These are phyloP conservation scores for Takashimella tepidaria DNA, from an alignment of 1,284 basidiomycete species.

Conservation along the genomic window DNA sequence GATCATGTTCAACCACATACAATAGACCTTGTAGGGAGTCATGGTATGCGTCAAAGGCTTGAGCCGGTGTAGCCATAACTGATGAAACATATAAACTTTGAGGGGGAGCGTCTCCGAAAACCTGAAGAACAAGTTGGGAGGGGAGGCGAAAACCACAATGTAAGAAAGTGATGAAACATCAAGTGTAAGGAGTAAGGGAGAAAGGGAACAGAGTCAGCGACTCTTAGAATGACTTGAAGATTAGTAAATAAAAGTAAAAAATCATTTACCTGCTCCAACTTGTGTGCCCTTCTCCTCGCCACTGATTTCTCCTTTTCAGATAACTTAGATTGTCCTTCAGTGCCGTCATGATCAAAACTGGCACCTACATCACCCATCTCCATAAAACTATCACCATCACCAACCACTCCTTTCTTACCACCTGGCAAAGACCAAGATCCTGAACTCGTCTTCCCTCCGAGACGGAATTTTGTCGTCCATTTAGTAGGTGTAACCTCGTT, in stretches of 20 bases:
- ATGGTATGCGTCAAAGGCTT: slow-evolving; percentile 18
- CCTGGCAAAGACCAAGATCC: neutral
- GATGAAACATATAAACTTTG: slow-evolving; percentile 15
- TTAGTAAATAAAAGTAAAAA: too few species aligned
- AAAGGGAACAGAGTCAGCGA: too few species aligned
- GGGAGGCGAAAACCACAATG: too few species aligned
- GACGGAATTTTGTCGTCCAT: slow-evolving; percentile 9
- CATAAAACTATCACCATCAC: slow-evolving; percentile 16
- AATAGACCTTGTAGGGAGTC: slow-evolving; percentile 27
- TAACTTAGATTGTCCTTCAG: neutral
- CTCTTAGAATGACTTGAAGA: too few species aligned
- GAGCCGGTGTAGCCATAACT: neutral
- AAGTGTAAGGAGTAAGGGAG: too few species aligned
- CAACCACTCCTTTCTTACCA: neutral
- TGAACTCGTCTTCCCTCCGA: neutral
- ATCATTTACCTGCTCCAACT: slow-evolving; percentile 36
- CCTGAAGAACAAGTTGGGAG: slow-evolving; percentile 5
- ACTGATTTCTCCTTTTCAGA: neutral
- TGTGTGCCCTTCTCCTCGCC: slow-evolving; percentile 24
- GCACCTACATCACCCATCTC: slow-evolving; percentile 12
- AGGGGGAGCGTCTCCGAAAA: slow-evolving; percentile 30
- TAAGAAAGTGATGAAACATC: neutral
- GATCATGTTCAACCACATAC: slow-evolving; percentile 32
- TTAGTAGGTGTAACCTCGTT: slow-evolving; percentile 7
- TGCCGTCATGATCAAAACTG: too few species aligned